Evolutionary conservation across 2,329 filamentous ascomycete species (phyloP), one percentile per base, ranked within the genome.

Genomic region (Colletotrichum liriopes): DNA sequence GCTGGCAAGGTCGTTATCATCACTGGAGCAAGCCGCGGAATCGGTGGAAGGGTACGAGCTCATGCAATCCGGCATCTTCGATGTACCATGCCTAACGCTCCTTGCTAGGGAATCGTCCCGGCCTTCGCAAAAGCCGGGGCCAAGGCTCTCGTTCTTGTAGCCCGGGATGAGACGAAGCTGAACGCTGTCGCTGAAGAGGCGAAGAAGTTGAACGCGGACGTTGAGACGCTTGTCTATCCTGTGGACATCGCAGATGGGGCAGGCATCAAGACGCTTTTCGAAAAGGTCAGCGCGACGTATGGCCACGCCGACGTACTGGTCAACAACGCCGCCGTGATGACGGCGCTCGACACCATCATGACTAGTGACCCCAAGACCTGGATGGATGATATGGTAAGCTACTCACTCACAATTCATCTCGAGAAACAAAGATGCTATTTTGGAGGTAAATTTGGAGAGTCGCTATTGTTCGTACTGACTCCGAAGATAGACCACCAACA

Each of bases 11-110:
- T 86, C 23, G 89, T 91, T 11, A 82, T 93, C 20, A 90, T 93
- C 77, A 92, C 90, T 4, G 92, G 92, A 32, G 91, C 87, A 14
- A 88, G 88, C 5, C 87, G 86, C 1, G 90, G 91, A 32, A 88
- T 93, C 56, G 91, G 91, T 16, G 64, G 12, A 7, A 29, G n/a
- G 8, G 64, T 66, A 39, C 35, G 39, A 55, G 14, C 16, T 43
- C 26, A 41, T 32, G 9, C 12, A 6, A 0, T 6, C 18, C 1
- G 12, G 3, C 12, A 0, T 11, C 35, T 37, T 7, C 2, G 35
- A 37, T 37, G 35, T 18, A 20, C 18, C 29, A 32, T 16, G 16
- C 26, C 14, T 14, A 18, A 26, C 55, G 4, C 0, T 16, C 37
- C 1, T 23, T 11, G 5, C 29, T 12, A 73, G 74, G 74, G 71